Evolutionary conservation across 768 basidiomycete species (phyloP).

Genomic region (Goffeauzyma gilvescens): DNA sequence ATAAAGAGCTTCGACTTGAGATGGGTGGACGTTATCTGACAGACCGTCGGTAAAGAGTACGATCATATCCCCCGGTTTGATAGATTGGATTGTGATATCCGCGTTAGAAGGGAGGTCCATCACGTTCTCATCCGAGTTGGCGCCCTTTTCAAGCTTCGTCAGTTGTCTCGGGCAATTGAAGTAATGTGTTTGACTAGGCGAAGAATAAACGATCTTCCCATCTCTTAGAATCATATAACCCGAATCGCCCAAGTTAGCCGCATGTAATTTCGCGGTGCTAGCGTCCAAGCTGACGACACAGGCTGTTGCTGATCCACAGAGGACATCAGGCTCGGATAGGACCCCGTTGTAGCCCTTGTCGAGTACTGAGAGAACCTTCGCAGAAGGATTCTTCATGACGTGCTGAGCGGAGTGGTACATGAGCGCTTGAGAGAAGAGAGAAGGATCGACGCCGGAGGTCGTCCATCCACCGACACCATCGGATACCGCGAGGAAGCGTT

Average conservation of each 20-base stretch:
- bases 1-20: conserved; percentile 21
- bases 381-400: conserved; percentile 7
- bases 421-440: conserved; percentile 72
- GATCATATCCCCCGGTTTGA: conserved; percentile 21
- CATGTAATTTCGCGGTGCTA: conserved; percentile 22
- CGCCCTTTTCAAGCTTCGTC: conserved; percentile 6
- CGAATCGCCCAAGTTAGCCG: conserved; percentile 35
- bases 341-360: conserved; percentile 23
- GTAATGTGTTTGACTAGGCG: conserved; percentile 25
- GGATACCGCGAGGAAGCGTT: conserved; percentile 49
- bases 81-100: conserved; percentile 9
- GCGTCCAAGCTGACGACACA: conserved; percentile 10
- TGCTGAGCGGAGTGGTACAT: conserved; percentile 47
- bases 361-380: conserved; percentile 15
- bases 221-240: conserved; percentile 27
- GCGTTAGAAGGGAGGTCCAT: conserved; percentile 21
- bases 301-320: conserved; percentile 18
- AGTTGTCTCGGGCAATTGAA: conserved; percentile 29
- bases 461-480: conserved; percentile 92
- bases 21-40: conserved; percentile 27
- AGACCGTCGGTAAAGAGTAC: conserved; percentile 30
- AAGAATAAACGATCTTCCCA: conserved; percentile 16
- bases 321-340: conserved; percentile 20
- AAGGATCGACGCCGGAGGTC: conserved; percentile 62
- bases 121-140: conserved; percentile 11